Percentiles rank a stretch among this genome's conserved stretches.
Conservation (phyloP, 208 protist genomes). For the Crithidia thermophila region DNA sequence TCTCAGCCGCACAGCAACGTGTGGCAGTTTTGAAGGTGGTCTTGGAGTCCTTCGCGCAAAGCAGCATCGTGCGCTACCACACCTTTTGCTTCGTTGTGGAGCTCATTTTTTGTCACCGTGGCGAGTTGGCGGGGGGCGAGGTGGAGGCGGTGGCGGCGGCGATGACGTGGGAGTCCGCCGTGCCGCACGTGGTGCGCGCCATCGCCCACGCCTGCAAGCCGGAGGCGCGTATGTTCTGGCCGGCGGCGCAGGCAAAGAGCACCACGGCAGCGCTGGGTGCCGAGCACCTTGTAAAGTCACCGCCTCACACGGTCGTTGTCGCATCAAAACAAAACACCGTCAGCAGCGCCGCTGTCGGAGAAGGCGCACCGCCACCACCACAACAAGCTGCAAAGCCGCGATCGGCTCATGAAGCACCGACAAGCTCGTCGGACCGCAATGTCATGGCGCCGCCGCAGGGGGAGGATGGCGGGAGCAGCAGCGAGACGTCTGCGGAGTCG, state of each 20-base stretch:
- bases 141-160: conserved; percentile 34
- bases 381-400: too few species aligned
- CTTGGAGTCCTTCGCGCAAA: conserved; percentile 13
- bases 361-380: too few species aligned
- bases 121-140: conserved; percentile 38
- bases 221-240: conserved; percentile 26
- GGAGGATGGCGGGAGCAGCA: too few species aligned
- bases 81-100: conserved; percentile 22
- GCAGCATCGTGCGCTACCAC: conserved; percentile 8
- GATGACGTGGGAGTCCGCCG: conserved; percentile 11
- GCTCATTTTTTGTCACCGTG: conserved; percentile 20
- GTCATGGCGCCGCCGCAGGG: too few species aligned
- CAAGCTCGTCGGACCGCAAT: too few species aligned
- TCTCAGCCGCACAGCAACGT: too few species aligned
- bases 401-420: too few species aligned
- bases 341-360: too few species aligned
- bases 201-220: conserved; percentile 30
- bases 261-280: background rate
- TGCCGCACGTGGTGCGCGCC: conserved; percentile 11
- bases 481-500: too few species aligned
- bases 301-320: too few species aligned
- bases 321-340: too few species aligned
- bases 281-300: too few species aligned
- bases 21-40: background rate
- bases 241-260: background rate